Base-by-base conservation (phyloP, 257 asterid species). In the Jacaranda mimosifolia region DNA sequence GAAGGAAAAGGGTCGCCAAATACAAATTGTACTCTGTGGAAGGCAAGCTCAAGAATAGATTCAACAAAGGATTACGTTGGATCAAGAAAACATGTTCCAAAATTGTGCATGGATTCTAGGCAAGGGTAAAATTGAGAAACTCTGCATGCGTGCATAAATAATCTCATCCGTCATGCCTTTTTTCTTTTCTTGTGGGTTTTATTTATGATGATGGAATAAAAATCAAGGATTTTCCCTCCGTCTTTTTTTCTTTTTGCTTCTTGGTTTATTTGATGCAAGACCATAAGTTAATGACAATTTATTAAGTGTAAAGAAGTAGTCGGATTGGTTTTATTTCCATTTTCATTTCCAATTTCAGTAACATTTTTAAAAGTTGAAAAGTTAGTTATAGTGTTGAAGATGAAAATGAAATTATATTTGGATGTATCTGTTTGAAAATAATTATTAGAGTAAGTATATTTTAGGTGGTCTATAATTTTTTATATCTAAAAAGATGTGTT, bases 1-100 rank as follows among this genome's bases (percentile, higher is more conserved):
- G 95, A 36, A 87, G 77, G 73, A 93, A 79, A 73, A 88, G 98
- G 76, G 79, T 91, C 4, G 86, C 88, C 35, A 84, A 79, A 66
- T 93, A 93, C 79, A 91, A 90, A 49, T 38, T 85, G 52, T 93
- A 90, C 75, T 80, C 96, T 3, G 78, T 87, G 7, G 96, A 93
- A 82, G 92, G 95, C 19, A 87, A 91, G 79, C 77, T 90, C 36
- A 93, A 91, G 87, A 76, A 64, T 26, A 85, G 88, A 19, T 76
- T 83, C 56, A 83, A 80, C 65, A 84, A 85, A 14, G 85, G 96
- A 3, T 15, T 87, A 10, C 84, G 92, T 79, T 91, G 93, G 97
- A 55, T 93, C 76, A 91, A 89, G 83, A 82, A 59, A 8, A 84
- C 80, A 3, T 91, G 94, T 67, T 76, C 86, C 6, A 88, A 63